Base-by-base conservation (phyloP, 164 flowering plant genomes). In the Annona cherimola region DNA sequence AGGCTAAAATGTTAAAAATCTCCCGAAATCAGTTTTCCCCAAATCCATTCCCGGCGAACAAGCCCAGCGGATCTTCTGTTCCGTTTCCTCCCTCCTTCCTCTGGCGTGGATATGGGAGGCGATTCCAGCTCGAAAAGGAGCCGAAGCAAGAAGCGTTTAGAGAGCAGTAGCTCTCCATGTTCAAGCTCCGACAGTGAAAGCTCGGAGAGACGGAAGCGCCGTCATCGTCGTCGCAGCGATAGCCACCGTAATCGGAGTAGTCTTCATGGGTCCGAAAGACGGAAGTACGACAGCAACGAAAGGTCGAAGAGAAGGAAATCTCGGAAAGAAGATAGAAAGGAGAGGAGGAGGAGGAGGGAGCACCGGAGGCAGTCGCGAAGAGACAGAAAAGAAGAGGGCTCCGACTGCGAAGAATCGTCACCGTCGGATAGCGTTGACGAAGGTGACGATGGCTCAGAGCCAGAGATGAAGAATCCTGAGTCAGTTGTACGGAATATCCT, bases 401-500 rank as follows among this genome's bases (percentile, higher is more conserved):
- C 74, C 6, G 82, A 76, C 9, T 79, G 82, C 8, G 83, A 77
- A 7, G 80, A 79, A 14, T 82, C 81, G 2, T 76, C 35, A 40
- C 72, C 77, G 16, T 68, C 78, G 7, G 71, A 61, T 50, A 16
- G 57, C 57, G 57, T 50, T 50, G 57, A 50, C 11, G 35, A 26
- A 26, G 57, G 57, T 11, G 57, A 50, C 18, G 77, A 68, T 19
- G 71, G 70, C 66, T 81, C 80, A 26, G 83, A 74, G 43, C 8
- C 42, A 12, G 77, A 66, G 18, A 55, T 69, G 45, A 69, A 41
- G 6, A 71, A 72, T 7, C 87, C 96, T 0, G 83, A 84, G 75
- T 70, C 55, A 4, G 87, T 88, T 39, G 76, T 85, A 66, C 76
- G 78, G 45, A 68, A 73, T 67, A 64, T 91, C 45, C 66, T 91